Evolutionary conservation across 2,329 filamentous ascomycete genomes (phyloP).

Genomic region (Nemania bipapillata): DNA sequence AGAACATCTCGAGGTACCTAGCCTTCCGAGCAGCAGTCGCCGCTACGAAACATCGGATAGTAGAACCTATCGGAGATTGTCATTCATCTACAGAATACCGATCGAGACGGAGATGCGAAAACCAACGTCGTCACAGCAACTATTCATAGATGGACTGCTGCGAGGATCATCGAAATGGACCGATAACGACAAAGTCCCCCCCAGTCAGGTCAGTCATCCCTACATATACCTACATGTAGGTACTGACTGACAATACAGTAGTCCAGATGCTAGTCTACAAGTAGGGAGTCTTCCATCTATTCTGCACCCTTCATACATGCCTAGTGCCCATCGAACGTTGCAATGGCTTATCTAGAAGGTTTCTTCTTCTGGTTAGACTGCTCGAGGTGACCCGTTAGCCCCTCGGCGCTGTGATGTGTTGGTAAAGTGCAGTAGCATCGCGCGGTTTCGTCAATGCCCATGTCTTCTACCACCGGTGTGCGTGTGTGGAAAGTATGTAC

Average conservation of each 20-base stretch:
- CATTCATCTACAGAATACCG: constrained; percentile 1
- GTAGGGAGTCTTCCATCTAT: background rate
- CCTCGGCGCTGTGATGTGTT: constrained; percentile 10
- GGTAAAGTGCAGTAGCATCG: constrained; percentile 24
- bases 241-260: too few relatives aligned
- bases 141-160: constrained; percentile 13
- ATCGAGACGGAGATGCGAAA: background rate
- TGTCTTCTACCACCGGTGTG: constrained; percentile 16
- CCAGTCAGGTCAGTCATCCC: too few relatives aligned
- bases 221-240: too few relatives aligned
- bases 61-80: background rate
- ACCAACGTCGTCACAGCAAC: background rate
- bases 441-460: constrained; percentile 28
- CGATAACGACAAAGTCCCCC: constrained; percentile 11
- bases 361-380: constrained; percentile 38
- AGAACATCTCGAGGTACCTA: background rate
- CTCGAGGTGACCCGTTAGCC: constrained; percentile 27
- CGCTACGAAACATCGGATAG: background rate
- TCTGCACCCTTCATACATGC: too few relatives aligned
- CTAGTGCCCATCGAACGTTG: constrained; percentile 21
- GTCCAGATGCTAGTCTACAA: too few relatives aligned
- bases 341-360: constrained; percentile 40
- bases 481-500: too few relatives aligned
- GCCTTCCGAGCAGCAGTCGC: background rate
- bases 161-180: constrained; percentile 13